phyloP scores from a whole-genome alignment of 805 yeast genomes.

The Metschnikowia proteae region DNA sequence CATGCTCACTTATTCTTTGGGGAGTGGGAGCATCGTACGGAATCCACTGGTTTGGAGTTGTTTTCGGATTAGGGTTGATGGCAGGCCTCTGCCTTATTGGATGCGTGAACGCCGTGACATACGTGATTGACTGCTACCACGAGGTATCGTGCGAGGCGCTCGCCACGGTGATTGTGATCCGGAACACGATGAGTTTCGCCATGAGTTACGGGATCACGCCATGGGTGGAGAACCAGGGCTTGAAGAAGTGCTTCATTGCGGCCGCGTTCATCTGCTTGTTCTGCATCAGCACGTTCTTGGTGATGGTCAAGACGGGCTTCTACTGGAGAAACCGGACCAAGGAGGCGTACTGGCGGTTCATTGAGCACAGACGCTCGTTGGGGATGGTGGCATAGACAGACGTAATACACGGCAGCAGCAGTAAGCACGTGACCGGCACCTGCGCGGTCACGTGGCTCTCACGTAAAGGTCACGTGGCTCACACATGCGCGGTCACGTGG shows the following conservation, averaged over 20 bases:
- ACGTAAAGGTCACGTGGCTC: too few relatives aligned
- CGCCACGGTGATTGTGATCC: constrained; percentile 52
- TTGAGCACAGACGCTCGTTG: constrained; percentile 18
- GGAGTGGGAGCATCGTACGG: constrained; percentile 24
- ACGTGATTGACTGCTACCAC: constrained; percentile 26
- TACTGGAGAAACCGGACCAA: constrained; percentile 35
- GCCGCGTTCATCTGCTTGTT: constrained; percentile 51
- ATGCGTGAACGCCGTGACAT: constrained; percentile 26
- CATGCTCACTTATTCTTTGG: constrained; percentile 18
- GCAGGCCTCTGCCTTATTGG: constrained; percentile 22
- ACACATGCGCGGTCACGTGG: background rate
- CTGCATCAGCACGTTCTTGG: constrained; percentile 43
- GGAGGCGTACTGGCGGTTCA: constrained; percentile 31
- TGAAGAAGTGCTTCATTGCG: constrained; percentile 53
- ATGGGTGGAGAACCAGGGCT: constrained; percentile 51
- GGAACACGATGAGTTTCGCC: constrained; percentile 58
- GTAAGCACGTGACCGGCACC: background rate
- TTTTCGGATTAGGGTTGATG: constrained; percentile 24
- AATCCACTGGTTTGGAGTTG: constrained; percentile 24
- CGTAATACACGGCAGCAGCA: too few relatives aligned
- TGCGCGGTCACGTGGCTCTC: background rate
- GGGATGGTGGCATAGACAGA: constrained; percentile 6
- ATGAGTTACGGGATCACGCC: constrained; percentile 59
- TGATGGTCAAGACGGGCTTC: constrained; percentile 34
- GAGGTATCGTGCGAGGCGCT: constrained; percentile 28